Conservation (phyloP, 805 yeast species). For the Scheffersomyces stipitis region DNA sequence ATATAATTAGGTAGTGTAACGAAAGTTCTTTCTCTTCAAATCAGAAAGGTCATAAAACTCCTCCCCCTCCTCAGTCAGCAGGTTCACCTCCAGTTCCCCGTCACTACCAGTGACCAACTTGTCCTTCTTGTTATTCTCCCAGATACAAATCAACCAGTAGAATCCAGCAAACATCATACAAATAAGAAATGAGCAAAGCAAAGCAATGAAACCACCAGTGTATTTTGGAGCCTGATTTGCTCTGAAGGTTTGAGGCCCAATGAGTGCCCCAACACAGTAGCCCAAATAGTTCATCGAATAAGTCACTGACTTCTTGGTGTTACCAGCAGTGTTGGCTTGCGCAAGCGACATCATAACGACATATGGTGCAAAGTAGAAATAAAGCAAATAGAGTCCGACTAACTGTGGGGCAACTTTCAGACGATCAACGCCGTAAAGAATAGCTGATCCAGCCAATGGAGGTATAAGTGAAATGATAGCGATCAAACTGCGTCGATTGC, state of each 20-base stretch:
- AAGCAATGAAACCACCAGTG: conserved; percentile 19
- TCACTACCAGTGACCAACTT: conserved; percentile 5
- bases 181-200: conserved; percentile 16
- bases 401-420: conserved; percentile 19
- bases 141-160: conserved; percentile 15
- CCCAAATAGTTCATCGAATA: conserved; percentile 36
- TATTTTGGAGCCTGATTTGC: conserved; percentile 9
- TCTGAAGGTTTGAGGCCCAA: conserved; percentile 19
- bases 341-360: conserved; percentile 26
- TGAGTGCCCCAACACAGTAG: conserved; percentile 27
- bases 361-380: conserved; percentile 29
- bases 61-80: no score
- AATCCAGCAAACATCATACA: conserved; percentile 12
- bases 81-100: no score
- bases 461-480: conserved; percentile 9
- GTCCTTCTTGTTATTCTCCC: conserved; percentile 14
- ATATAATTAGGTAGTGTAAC: neutral
- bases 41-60: neutral
- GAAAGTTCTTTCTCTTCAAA: neutral
- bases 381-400: conserved; percentile 31
- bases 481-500: conserved; percentile 6
- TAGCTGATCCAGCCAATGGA: conserved; percentile 26
- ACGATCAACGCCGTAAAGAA: conserved; percentile 6
- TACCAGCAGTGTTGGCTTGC: conserved; percentile 30
- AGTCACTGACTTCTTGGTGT: conserved; percentile 30